Evolutionary conservation across 352 stramenopile species (phyloP), one percentile per base, ranked within the genome.

Genomic region (Phytopythium ostracodes): DNA sequence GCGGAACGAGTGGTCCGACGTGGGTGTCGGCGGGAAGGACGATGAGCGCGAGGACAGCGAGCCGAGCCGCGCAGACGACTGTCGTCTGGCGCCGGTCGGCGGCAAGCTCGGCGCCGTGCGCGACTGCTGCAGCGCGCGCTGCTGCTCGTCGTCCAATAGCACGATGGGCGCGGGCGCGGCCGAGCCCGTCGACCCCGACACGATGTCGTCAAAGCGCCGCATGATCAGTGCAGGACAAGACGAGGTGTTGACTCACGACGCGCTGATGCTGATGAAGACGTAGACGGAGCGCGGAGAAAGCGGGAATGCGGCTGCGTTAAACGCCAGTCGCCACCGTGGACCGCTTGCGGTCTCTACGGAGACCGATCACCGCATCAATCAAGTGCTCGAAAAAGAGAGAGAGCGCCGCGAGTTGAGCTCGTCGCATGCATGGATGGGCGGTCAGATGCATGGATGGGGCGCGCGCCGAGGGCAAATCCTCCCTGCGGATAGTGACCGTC

Each of bases 61-160:
- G 20, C 51, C 59, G 25, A 66, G 57, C 11, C 61, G 64, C 2
- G 14, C 8, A 2, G 22, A 50, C 9, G 60, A 55, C 27, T 20
- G 14, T 1, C 56, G 47, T 14, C 62, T 51, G 50, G 64, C 63
- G 46, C 66, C 51, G 8, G 31, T 35, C 20, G 33, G 22, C 22
- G 44, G 44, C 7, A 51, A 22, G 2, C 8, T 1, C 7, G 27
- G 27, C 17, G 47, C 42, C 53, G n/a, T 11, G 11, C 55, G 50
- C 52, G 52, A 35, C 2, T 24, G 24, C 10, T 61, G 71, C n/a
- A 89, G 63, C 59, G 63, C 57, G 25, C 68, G 77, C 70, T 85
- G 74, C 72, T 87, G 74, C 29, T 89, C 70, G 22, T 88, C 76
- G 35, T 89, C 76, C 24, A 88, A 68, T 15, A 88, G 56, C 25